Evolutionary conservation across 306 rosid species (phyloP), one percentile per base, ranked within the genome.

Genomic region (Dryas alaskensis): DNA sequence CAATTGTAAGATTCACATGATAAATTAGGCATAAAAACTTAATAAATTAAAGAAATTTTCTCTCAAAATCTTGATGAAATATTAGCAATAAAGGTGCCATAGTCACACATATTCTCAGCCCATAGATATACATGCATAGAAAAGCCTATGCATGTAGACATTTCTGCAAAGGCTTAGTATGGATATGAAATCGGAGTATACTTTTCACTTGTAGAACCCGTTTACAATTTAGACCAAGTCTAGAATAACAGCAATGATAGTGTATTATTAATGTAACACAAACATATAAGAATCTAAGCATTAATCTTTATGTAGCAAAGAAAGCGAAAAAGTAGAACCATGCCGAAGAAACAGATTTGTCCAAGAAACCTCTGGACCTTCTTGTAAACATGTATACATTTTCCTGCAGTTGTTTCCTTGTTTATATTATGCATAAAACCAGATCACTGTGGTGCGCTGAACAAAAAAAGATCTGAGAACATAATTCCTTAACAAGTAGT

Each of bases 1-100:
- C 51, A 76, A 73, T 40, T 54, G 73, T 65, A 59, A 54, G 66
- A 76, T 72, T 53, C 42, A 58, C 63, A 50, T 37, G 51, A 75
- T 49, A 67, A 67, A 67, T 43, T 43, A 67, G 60, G 59, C 66
- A 39, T 52, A 65, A 48, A 72, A 51, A 64, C 46, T 46, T 7
- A 27, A 75, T 16, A 47, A 65, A 46, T 60, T 12, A 5, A 76
- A 74, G 49, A 65, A 43, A 31, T 47, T 60, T 46, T 45, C 60
- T 61, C n/a, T 43, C 40, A 54, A 70, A 61, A 27, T 53, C 2
- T 16, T 16, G 59, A n/a, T 53, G 10, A 14, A 53, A 3, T 16
- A 5, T 4, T 22, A 7, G 6, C 22, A 25, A 60, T 22, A 60
- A 31, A 25, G 42, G n/a, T 16, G 16, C 2, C 1, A 49, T 53